These are phyloP conservation scores for Choiromyces venosus DNA, from an alignment of 495 filamentous ascomycete genomes.

Conservation along the genomic window DNA sequence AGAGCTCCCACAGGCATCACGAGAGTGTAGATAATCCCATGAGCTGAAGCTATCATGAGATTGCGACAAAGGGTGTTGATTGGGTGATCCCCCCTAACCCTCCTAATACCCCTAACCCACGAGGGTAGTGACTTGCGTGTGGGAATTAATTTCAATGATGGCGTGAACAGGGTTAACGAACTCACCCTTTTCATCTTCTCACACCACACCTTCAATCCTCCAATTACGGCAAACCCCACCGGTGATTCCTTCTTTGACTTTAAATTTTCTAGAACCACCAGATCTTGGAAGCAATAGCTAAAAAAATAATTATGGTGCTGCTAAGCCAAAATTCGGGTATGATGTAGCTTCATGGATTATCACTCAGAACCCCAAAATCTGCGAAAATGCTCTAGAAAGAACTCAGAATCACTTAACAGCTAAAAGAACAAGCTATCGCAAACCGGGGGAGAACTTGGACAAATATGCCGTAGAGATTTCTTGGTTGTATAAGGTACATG, in stretches of 20 bases:
- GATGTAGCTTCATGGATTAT: neutral
- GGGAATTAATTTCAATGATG: no score
- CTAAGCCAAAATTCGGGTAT: neutral
- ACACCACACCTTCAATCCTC: neutral
- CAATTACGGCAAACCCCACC: neutral
- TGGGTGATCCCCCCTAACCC: no score
- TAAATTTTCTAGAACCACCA: neutral
- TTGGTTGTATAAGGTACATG: neutral
- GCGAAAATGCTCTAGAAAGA: neutral
- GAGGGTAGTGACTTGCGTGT: no score
- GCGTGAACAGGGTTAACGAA: no score
- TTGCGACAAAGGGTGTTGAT: no score
- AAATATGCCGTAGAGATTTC: neutral
- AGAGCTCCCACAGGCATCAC: no score
- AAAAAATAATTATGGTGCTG: neutral
- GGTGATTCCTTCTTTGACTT: neutral
- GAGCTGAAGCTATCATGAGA: no score
- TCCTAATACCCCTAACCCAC: no score
- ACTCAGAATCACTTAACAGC: neutral
- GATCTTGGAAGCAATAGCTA: neutral
- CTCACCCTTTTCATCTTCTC: no score
- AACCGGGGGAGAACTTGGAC: neutral
- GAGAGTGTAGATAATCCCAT: no score
- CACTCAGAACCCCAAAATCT: neutral
- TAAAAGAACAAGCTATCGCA: neutral